These are phyloP conservation scores for Gaertneriomyces sp. DNA, from an alignment of 192 early-diverging fungal genomes.

Conservation along the genomic window DNA sequence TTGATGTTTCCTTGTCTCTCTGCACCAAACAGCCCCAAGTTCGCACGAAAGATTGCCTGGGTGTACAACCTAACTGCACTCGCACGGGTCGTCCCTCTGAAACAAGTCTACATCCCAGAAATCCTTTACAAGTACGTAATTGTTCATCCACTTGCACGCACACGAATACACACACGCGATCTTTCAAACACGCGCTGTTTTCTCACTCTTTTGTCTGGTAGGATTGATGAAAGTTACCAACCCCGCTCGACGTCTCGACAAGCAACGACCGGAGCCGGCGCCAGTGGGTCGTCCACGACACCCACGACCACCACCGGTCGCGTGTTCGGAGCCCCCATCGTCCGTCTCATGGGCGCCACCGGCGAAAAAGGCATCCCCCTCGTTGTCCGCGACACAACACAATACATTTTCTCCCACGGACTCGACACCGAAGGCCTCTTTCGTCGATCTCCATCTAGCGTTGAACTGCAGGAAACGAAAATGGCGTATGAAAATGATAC, in stretches of 20 bases:
- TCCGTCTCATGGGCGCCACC: constrained; percentile 68
- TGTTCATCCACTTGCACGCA: background rate
- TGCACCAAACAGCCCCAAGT: constrained; percentile 88
- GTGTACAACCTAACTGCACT: constrained; percentile 69
- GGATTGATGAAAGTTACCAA: too few species aligned
- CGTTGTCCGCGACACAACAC: constrained; percentile 69
- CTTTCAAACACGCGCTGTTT: too few species aligned
- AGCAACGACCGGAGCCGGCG: too few species aligned
- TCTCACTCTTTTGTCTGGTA: too few species aligned
- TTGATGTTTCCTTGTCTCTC: background rate
- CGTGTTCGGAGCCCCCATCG: constrained; percentile 72
- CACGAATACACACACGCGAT: background rate
- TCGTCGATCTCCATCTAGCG: constrained; percentile 73
- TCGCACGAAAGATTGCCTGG: constrained; percentile 80
- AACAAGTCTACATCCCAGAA: constrained; percentile 74
- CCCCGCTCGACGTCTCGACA: too few species aligned
- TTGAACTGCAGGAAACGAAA: constrained; percentile 63
- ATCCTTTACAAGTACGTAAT: constrained; percentile 56
- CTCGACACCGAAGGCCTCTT: constrained; percentile 81
- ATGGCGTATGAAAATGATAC: constrained; percentile 46
- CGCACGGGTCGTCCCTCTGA: constrained; percentile 60
- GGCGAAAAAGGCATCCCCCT: constrained; percentile 73
- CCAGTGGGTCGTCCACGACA: too few species aligned
- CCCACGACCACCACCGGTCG: too few species aligned
- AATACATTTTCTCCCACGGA: constrained; percentile 67